Conservation (phyloP, 352 stramenopile genomes). For the Globisporangium canariense region DNA sequence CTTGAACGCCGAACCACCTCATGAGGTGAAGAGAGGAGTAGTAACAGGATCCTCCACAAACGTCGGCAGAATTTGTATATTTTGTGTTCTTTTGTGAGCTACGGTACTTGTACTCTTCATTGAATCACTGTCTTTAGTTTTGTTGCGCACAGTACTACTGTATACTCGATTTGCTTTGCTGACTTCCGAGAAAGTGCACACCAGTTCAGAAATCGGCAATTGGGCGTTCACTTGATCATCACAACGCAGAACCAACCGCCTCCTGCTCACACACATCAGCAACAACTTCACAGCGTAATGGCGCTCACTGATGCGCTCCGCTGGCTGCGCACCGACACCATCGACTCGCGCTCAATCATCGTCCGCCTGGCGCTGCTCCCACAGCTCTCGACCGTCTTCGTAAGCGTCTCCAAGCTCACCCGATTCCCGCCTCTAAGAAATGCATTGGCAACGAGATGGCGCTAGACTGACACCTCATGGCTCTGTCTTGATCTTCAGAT, state of each 20-base stretch:
- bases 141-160: too few species aligned
- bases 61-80: too few species aligned
- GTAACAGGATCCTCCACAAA: too few species aligned
- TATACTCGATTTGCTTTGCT: too few species aligned
- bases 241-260: not conserved
- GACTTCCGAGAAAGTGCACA: not conserved
- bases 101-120: too few species aligned
- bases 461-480: not conserved
- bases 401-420: not conserved
- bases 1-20: too few species aligned
- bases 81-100: too few species aligned
- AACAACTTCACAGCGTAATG: not conserved
- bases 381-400: slow-evolving; percentile 8
- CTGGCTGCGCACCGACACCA: not conserved
- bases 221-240: too few species aligned
- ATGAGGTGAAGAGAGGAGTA: too few species aligned
- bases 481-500: slow-evolving; percentile 1
- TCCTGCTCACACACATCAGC: not conserved
- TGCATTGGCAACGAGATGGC: not conserved
- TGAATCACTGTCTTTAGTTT: too few species aligned
- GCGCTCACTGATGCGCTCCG: not conserved
- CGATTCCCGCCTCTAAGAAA: not conserved
- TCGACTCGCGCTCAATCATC: slow-evolving; percentile 9
- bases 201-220: too few species aligned
- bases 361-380: slow-evolving; percentile 5